Percentiles rank a stretch among this genome's conserved stretches.
Evolutionary conservation across 768 basidiomycete species (phyloP).

Genomic region (Kwoniella dejecticola): DNA sequence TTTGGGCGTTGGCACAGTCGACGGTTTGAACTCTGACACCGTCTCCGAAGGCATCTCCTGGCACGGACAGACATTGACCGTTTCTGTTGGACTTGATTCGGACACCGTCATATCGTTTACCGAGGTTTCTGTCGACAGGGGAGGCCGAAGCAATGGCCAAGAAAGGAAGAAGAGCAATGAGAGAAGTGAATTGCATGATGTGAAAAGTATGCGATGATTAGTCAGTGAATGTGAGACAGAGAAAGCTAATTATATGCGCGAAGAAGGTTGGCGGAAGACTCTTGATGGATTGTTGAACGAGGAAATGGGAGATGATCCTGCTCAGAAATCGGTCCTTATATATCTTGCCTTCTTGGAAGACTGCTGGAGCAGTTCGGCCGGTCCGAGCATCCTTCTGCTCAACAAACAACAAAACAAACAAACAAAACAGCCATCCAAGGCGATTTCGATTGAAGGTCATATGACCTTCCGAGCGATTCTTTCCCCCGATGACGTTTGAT

Average conservation of each 20-base stretch:
- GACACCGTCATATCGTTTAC: slow-evolving; percentile 17
- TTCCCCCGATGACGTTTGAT: neutral
- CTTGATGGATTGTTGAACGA: neutral
- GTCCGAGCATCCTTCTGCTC: neutral
- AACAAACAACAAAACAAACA: neutral
- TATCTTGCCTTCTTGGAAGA: neutral
- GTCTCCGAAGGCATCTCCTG: slow-evolving; percentile 5
- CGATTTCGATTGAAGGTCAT: neutral
- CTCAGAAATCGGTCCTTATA: slow-evolving; percentile 5
- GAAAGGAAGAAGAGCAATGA: slow-evolving; percentile 19
- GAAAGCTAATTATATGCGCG: neutral
- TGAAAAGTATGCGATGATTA: no score
- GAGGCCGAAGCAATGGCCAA: slow-evolving; percentile 8
- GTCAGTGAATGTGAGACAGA: neutral
- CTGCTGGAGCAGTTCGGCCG: slow-evolving; percentile 2
- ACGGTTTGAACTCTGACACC: slow-evolving; percentile 11
- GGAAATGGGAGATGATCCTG: neutral
- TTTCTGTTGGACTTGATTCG: slow-evolving; percentile 18
- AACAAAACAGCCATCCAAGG: neutral
- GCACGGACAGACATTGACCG: slow-evolving; percentile 13
- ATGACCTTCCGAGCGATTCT: slow-evolving; percentile 4
- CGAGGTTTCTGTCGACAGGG: slow-evolving; percentile 8
- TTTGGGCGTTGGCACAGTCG: slow-evolving; percentile 13
- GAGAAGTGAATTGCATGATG: slow-evolving; percentile 12
- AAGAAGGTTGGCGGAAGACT: neutral